phyloP scores from a whole-genome alignment of 2,329 filamentous ascomycete genomes.

The Colletotrichum gloeosporioides region DNA sequence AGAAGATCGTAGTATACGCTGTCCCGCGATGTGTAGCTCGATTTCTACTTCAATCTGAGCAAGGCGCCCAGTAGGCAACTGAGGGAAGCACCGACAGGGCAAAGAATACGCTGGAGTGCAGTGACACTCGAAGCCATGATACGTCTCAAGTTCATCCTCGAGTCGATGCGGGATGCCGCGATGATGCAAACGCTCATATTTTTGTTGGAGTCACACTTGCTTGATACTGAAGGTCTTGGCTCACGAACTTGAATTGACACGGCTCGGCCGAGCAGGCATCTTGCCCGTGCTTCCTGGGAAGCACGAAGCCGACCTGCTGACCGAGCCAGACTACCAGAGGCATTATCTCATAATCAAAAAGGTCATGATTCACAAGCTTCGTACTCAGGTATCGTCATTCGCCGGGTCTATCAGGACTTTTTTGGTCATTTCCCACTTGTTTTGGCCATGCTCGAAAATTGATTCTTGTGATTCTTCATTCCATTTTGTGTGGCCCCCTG shows the following conservation, averaged over 20 bases:
- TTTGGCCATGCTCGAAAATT: slow-evolving; percentile 13
- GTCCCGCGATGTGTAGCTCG: too few relatives aligned
- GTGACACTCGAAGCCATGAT: too few relatives aligned
- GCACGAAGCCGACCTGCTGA: background rate
- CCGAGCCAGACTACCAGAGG: background rate
- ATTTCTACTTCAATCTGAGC: too few relatives aligned
- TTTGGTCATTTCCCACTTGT: background rate
- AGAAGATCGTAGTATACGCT: too few relatives aligned
- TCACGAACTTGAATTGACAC: background rate
- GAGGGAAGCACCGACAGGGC: too few relatives aligned
- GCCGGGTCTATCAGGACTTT: slow-evolving; percentile 6
- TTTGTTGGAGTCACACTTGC: background rate
- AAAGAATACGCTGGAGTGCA: too few relatives aligned
- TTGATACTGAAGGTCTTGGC: background rate
- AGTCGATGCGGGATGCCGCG: background rate
- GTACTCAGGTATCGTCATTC: slow-evolving; percentile 18
- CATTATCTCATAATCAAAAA: slow-evolving; percentile 13
- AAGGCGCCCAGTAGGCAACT: too few relatives aligned
- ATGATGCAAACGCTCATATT: background rate
- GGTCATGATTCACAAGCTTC: slow-evolving; percentile 20
- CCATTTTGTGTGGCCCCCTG: slow-evolving; percentile 37
- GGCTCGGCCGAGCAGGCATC: background rate
- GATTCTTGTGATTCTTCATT: slow-evolving; percentile 41
- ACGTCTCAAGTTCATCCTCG: background rate
- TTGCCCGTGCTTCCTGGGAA: background rate